Evolutionary conservation across 257 asterid genomes (phyloP).

Genomic region (Cynanchum wilfordii): DNA sequence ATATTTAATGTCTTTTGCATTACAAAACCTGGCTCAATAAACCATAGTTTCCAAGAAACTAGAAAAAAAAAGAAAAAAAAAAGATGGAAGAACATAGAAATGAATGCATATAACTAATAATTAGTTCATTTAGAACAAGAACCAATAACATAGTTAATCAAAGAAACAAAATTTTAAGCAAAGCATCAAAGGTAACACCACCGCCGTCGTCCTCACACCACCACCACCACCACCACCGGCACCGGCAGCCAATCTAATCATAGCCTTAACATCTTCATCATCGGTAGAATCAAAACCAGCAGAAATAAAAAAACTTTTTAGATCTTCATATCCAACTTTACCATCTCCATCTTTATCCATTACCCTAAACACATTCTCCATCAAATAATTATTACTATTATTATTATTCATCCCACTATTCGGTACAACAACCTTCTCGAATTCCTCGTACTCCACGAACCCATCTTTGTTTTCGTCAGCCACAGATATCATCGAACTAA

Average conservation of each 20-base stretch:
- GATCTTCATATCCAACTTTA: constrained; percentile 61
- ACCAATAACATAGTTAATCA: constrained; percentile 20
- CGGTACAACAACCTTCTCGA: constrained; percentile 48
- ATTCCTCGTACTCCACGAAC: constrained; percentile 77
- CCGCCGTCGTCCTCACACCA: constrained; percentile 14
- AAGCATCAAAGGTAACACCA: constrained; percentile 63
- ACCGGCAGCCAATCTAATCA: constrained; percentile 67
- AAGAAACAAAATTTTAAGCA: constrained; percentile 59
- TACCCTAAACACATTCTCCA: constrained; percentile 73
- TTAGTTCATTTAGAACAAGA: too few relatives aligned
- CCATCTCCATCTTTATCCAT: constrained; percentile 98
- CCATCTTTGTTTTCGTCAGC: constrained; percentile 73
- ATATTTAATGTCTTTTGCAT: too few relatives aligned
- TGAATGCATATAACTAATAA: too few relatives aligned
- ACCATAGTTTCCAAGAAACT: not conserved
- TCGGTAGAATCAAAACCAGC: constrained; percentile 67
- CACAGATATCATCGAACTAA: constrained; percentile 61
- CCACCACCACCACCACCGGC: constrained; percentile 58
- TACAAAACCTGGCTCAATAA: too few relatives aligned
- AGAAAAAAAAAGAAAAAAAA: not conserved
- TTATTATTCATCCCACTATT: not conserved
- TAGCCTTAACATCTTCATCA: constrained; percentile 68
- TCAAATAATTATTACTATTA: constrained; percentile 30
- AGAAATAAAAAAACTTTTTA: constrained; percentile 48
- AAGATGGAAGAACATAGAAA: not conserved